Base-by-base conservation (phyloP, 2,329 filamentous ascomycete species). In the Nemania sp. region DNA sequence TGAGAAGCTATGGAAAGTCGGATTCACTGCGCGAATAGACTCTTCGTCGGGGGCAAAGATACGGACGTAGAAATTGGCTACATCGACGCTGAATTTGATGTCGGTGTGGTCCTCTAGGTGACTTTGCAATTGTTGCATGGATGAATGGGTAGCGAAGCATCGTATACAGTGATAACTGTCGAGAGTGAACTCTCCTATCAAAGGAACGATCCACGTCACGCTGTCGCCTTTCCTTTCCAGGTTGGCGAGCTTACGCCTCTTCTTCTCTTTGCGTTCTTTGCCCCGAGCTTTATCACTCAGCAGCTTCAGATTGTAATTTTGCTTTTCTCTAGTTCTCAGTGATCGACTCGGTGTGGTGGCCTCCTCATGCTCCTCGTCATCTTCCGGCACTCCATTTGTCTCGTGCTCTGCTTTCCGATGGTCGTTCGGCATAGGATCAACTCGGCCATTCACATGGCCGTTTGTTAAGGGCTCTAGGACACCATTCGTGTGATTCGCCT, bases 261-360 rank as follows among this genome's bases (percentile, higher is more conserved):
- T 72, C n/a, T 73, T 73, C 57, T 77, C 79, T 56, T 73, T 75
- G 15, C 67, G 64, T 37, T 78, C 77, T 60, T 75, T 80, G 3
- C 81, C 80, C 46, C 81, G 75, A 5, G 80, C 80, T 61, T 80
- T 79, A 61, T 82, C 80, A 66, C 78, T 84, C 14, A 86, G 69
- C 11, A 78, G 72, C 64, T 83, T 85, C 31, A 86, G 67, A 59
- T 86, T 86, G 64, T 86, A 86, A 19, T 76, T 75, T 55, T 79
- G 78, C 51, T 75, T 77, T 36, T 72, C 74, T 47, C 81, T 75
- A 14, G 72, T 69, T 37, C 81, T 75, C 15, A 82, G 67, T 1
- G 78, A 77, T 53, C 80, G 75, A 48, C 74, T 80, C 0, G 80
- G 80, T 2, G 80, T 83, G 12, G 73, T 70, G 15, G 80, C 77